These are phyloP conservation scores for Termitomyces sp. DNA, from an alignment of 768 basidiomycete genomes.

Conservation along the genomic window DNA sequence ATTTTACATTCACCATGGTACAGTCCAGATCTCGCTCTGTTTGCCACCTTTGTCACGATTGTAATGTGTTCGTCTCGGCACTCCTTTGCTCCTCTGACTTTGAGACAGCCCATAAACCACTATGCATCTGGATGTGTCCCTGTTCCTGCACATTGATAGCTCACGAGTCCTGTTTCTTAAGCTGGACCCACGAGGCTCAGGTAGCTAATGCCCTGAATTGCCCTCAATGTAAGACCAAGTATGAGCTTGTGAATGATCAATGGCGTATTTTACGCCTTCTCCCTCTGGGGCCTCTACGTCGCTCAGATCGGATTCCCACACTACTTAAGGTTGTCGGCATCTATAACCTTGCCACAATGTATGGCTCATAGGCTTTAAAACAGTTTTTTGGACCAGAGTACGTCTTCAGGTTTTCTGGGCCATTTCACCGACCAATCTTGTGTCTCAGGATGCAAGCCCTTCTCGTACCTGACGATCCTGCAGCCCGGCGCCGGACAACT, in stretches of 20 bases:
- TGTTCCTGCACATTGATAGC: constrained; percentile 77
- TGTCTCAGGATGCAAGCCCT: constrained; percentile 50
- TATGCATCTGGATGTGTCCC: constrained; percentile 67
- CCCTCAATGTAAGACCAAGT: constrained; percentile 65
- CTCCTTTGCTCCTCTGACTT: not conserved
- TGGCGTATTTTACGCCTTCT: constrained; percentile 45
- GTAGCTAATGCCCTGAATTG: constrained; percentile 68
- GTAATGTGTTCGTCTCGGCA: constrained; percentile 20
- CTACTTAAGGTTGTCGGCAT: constrained; percentile 40
- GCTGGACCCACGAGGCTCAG: constrained; percentile 61
- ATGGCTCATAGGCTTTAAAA: constrained; percentile 66
- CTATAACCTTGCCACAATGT: constrained; percentile 49
- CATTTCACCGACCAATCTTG: not conserved
- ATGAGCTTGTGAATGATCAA: constrained; percentile 62
- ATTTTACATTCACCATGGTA: not conserved
- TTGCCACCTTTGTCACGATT: constrained; percentile 49
- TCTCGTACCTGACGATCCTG: constrained; percentile 60
- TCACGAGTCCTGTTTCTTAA: constrained; percentile 71
- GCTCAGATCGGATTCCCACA: constrained; percentile 47
- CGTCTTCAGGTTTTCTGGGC: constrained; percentile 13
- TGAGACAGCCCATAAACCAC: constrained; percentile 40
- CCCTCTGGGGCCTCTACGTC: constrained; percentile 48
- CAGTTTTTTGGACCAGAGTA: constrained; percentile 68
- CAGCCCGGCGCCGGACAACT: constrained; percentile 70
- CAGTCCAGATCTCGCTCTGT: constrained; percentile 75